Evolutionary conservation across 352 stramenopile species (phyloP).

Genomic region (Blastocystis sp.): DNA sequence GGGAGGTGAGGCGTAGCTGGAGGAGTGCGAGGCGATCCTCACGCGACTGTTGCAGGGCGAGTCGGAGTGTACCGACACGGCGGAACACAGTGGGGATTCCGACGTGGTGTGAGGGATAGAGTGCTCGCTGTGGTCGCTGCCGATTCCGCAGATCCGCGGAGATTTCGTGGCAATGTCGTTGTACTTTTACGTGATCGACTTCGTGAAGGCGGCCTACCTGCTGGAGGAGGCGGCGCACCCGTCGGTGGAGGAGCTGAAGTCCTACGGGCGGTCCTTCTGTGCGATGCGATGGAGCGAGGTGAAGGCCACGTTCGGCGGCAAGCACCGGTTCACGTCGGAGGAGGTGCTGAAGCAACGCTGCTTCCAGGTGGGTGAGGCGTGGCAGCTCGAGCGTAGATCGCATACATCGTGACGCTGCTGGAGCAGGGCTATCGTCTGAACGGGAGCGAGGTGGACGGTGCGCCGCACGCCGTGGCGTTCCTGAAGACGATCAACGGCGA

Average conservation of each 20-base stretch:
- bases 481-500: conserved; percentile 51
- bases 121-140: conserved; percentile 59
- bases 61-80: conserved; percentile 25
- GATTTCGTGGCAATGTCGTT: conserved; percentile 66
- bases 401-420: conserved; percentile 46
- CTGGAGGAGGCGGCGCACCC: conserved; percentile 8
- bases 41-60: conserved; percentile 41
- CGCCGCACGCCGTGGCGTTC: background rate
- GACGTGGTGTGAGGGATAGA: conserved; percentile 20
- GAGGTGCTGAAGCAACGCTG: conserved; percentile 56
- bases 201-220: conserved; percentile 25
- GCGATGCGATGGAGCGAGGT: conserved; percentile 41
- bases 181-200: conserved; percentile 67
- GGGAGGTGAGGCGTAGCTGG: conserved; percentile 10
- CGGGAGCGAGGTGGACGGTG: background rate
- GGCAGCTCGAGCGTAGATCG: conserved; percentile 1
- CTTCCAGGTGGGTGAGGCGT: conserved; percentile 40
- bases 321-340: conserved; percentile 51
- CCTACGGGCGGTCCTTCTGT: conserved; percentile 51
- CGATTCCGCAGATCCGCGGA: conserved; percentile 31
- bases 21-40: conserved; percentile 50
- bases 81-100: background rate
- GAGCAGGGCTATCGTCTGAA: conserved; percentile 48
- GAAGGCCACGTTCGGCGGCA: conserved; percentile 1
- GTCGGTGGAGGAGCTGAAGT: conserved; percentile 51